Evolutionary conservation across 805 yeast species (phyloP).

Genomic region (Ogataea paraovalis): DNA sequence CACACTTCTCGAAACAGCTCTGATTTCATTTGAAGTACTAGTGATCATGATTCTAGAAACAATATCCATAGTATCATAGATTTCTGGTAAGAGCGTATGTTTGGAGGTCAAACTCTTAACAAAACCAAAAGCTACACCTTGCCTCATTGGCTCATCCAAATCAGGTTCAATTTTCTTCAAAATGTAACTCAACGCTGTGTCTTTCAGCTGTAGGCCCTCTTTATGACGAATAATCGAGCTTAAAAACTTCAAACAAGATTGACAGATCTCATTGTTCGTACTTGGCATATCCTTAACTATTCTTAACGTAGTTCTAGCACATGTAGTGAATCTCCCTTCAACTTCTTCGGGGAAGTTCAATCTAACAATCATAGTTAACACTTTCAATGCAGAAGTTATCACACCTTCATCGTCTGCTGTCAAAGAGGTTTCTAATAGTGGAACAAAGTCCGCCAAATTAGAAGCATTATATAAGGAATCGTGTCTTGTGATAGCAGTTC

Average conservation of each 20-base stretch:
- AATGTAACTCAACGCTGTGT: constrained; percentile 68
- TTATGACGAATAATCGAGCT: constrained; percentile 70
- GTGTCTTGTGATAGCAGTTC: constrained; percentile 66
- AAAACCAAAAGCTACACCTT: constrained; percentile 83
- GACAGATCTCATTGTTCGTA: constrained; percentile 76
- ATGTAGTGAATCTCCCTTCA: constrained; percentile 49
- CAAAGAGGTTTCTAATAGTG: constrained; percentile 59
- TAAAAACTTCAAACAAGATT: constrained; percentile 69
- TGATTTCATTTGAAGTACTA: constrained; percentile 74
- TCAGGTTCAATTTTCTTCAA: constrained; percentile 77
- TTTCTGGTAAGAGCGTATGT: constrained; percentile 76
- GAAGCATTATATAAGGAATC: constrained; percentile 53
- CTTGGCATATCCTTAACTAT: constrained; percentile 72
- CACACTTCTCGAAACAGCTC: constrained; percentile 79
- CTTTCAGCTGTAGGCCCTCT: constrained; percentile 60
- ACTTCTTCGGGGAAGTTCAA: constrained; percentile 57
- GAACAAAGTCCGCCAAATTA: constrained; percentile 70
- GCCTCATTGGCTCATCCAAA: constrained; percentile 82
- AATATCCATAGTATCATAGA: constrained; percentile 82
- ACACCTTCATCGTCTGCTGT: constrained; percentile 72
- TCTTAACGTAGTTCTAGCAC: constrained; percentile 56
- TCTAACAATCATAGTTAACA: constrained; percentile 55
- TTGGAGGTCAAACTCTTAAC: constrained; percentile 72
- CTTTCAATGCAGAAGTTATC: constrained; percentile 60
- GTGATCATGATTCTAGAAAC: constrained; percentile 86